phyloP scores from a whole-genome alignment of 345 rosid species.

The Rhodomyrtus tomentosa region DNA sequence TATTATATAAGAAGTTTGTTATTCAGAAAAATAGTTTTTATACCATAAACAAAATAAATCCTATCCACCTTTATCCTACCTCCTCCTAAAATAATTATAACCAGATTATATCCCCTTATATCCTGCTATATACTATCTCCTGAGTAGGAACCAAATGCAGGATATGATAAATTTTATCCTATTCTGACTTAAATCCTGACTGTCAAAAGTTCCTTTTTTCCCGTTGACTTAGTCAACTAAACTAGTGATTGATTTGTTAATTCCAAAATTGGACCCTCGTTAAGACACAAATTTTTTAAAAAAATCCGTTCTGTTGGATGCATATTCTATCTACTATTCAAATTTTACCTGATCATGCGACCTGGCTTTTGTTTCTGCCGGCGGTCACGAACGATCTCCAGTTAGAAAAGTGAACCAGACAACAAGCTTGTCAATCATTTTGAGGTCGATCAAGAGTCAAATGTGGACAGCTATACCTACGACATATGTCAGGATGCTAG shows the following conservation, averaged over 20 bases:
- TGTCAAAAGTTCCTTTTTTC: no score
- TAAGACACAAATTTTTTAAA: neutral
- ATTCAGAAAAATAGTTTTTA: no score
- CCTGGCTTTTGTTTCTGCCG: neutral
- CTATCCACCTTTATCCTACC: no score
- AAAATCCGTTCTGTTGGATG: neutral
- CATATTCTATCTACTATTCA: neutral
- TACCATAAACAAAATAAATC: no score
- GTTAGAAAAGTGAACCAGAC: neutral
- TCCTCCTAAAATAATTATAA: no score
- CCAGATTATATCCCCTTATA: no score
- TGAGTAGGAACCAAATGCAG: no score
- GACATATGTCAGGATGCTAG: neutral
- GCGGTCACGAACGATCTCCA: neutral
- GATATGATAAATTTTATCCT: no score
- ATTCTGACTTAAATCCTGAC: no score
- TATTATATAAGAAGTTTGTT: no score
- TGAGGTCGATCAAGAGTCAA: neutral
- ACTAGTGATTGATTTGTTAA: neutral
- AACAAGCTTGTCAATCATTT: neutral
- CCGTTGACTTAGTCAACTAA: neutral
- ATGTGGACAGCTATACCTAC: neutral
- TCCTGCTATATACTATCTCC: no score
- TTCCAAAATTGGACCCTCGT: neutral
- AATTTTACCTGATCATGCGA: neutral